Evolutionary conservation across 2,329 filamentous ascomycete genomes (phyloP), one percentile per base, ranked within the genome.

Genomic region (Fusarium sp.): DNA sequence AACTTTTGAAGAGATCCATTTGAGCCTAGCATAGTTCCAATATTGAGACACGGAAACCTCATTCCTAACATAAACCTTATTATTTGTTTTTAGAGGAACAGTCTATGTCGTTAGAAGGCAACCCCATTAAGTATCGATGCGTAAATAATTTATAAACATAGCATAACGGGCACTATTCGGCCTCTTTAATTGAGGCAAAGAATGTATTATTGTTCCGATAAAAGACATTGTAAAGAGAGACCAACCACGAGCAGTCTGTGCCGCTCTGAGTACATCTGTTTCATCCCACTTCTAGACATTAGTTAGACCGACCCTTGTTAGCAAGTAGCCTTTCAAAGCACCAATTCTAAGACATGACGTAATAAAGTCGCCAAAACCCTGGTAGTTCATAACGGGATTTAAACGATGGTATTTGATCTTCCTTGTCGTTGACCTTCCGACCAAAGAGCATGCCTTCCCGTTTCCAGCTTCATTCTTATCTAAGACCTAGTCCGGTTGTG

Each of bases 81-180:
- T 0, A 28, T 14, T 28, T 47, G 9, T 26, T 20, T 47, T 4
- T 2, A 20, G 44, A 14, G 4, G 12, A 47, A 20, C 12, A 47
- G 44, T 20, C 12, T 18, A 5, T 47, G 18, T 28, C 17, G 7
- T 20, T 26, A 13, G 17, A 20, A 20, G 17, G 42, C 17, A 45
- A 6, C 1, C 14, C 18, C 6, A 22, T 22, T 15, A 8, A 47
- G 44, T 10, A 7, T 20, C 0, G 14, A 20, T 6, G 6, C 4
- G 18, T 13, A 14, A 14, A 20, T 8, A 18, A 26, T 18, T 8
- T 3, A 26, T 12, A 20, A 20, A 20, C 12, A 48, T 22, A 5
- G 26, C 9, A 22, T 1, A 11, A 28, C 6, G 6, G 45, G 44
- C 20, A 28, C 9, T 22, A 8, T 48, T n/a, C 26, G 9, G 20